A percentile compares a stretch with the other conserved stretches of the same genome.
phyloP scores from a whole-genome alignment of 2,329 filamentous ascomycete genomes.

The Tympanopsis confertula region DNA sequence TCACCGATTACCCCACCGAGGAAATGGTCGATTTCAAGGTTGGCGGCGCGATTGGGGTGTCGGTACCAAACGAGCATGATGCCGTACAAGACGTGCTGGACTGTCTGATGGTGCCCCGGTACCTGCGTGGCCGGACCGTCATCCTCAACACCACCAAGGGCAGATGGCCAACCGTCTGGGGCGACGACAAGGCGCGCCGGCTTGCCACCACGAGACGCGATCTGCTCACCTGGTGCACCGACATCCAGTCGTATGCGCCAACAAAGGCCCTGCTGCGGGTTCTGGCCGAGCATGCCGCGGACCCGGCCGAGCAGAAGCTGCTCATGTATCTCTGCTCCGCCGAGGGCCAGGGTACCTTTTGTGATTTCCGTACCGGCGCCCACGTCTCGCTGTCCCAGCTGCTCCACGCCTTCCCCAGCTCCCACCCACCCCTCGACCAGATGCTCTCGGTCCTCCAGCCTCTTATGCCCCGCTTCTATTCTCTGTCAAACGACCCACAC shows the following conservation, averaged over 20 bases:
- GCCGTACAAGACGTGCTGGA: conserved; percentile 78
- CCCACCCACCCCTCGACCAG: conserved; percentile 73
- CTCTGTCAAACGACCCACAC: conserved; percentile 88
- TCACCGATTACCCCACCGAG: conserved; percentile 85
- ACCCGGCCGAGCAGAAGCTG: conserved; percentile 77
- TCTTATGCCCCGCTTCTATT: conserved; percentile 97
- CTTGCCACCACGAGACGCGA: conserved; percentile 84
- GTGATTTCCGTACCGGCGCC: conserved; percentile 82
- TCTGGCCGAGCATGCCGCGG: conserved; percentile 72
- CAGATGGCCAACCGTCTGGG: conserved; percentile 96
- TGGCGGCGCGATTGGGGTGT: conserved; percentile 86
- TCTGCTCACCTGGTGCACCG: conserved; percentile 85
- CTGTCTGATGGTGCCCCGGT: conserved; percentile 67
- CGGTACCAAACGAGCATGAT: conserved; percentile 69
- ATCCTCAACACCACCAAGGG: conserved; percentile 68
- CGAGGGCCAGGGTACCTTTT: conserved; percentile 85
- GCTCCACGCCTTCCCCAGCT: conserved; percentile 81
- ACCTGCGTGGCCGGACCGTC: conserved; percentile 73
- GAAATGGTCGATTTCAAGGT: conserved; percentile 86
- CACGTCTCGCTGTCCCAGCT: conserved; percentile 79
- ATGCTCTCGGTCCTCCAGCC: conserved; percentile 72
- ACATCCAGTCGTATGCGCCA: conserved; percentile 84
- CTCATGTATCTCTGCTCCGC: conserved; percentile 75
- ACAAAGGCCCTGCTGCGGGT: conserved; percentile 78
- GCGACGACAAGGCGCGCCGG: conserved; percentile 72